phyloP scores from a whole-genome alignment of 306 rosid species.

The Nissolia schottii region DNA sequence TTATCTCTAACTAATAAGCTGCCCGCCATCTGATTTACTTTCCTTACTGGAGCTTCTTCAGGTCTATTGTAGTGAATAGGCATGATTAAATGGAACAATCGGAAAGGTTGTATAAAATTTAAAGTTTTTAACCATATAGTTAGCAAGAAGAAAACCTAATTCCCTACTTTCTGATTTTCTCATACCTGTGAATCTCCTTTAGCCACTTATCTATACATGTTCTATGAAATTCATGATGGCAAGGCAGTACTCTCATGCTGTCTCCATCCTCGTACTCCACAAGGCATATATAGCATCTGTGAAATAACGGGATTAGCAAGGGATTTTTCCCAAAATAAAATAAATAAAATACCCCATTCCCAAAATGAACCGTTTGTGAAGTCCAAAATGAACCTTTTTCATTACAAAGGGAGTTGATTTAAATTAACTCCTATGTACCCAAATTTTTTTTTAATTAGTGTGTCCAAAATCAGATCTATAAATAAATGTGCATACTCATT shows the following conservation, averaged over 20 bases:
- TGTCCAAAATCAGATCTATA: too few species aligned
- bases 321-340: background rate
- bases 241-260: slow-evolving; percentile 82
- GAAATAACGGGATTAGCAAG: slow-evolving; percentile 18
- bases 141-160: slow-evolving; percentile 8
- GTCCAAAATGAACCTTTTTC: too few species aligned
- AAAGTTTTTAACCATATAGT: background rate
- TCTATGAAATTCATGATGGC: slow-evolving; percentile 87
- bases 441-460: too few species aligned
- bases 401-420: too few species aligned
- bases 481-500: too few species aligned
- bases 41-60: too few species aligned
- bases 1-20: too few species aligned
- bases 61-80: background rate
- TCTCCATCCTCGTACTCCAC: slow-evolving; percentile 99
- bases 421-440: too few species aligned
- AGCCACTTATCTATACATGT: slow-evolving; percentile 97
- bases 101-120: background rate
- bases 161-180: background rate
- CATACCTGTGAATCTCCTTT: slow-evolving; percentile 96
- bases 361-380: too few species aligned
- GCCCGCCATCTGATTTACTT: too few species aligned
- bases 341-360: background rate
- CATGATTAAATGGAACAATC: background rate
- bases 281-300: slow-evolving; percentile 97